Evolutionary conservation across 257 asterid genomes (phyloP).

Genomic region (Anisodus acutangulus): DNA sequence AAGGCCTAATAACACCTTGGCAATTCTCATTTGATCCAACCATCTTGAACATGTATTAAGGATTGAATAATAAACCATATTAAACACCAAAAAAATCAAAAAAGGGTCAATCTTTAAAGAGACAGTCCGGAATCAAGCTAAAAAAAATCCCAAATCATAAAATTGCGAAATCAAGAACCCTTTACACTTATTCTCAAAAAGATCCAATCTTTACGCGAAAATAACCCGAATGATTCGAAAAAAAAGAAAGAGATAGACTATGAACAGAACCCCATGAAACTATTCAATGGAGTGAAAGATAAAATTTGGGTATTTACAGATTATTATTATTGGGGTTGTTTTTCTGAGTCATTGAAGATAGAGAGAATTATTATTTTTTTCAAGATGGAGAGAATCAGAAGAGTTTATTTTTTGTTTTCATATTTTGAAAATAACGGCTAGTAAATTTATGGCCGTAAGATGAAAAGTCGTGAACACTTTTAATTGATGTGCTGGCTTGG

Average conservation of each 20-base stretch:
- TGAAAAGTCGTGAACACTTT: constrained; percentile 38
- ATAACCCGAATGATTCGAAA: neutral
- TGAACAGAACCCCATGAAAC: constrained; percentile 34
- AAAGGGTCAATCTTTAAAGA: too few species aligned
- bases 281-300: neutral
- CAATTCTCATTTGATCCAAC: too few species aligned
- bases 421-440: constrained; percentile 82
- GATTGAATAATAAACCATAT: too few species aligned
- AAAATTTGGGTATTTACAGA: constrained; percentile 26
- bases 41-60: too few species aligned
- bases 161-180: constrained; percentile 8
- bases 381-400: neutral
- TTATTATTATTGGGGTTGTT: constrained; percentile 11
- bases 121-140: too few species aligned
- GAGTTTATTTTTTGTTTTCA: neutral
- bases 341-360: constrained; percentile 20
- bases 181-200: neutral
- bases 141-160: too few species aligned
- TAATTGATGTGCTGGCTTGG: neutral
- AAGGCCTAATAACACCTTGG: too few species aligned
- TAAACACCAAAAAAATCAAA: too few species aligned
- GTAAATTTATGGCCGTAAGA: constrained; percentile 48
- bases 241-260: constrained; percentile 33
- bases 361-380: neutral
- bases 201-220: neutral